These are phyloP conservation scores for Chlorociboria aeruginascens DNA, from an alignment of 495 filamentous ascomycete species.

Conservation along the genomic window DNA sequence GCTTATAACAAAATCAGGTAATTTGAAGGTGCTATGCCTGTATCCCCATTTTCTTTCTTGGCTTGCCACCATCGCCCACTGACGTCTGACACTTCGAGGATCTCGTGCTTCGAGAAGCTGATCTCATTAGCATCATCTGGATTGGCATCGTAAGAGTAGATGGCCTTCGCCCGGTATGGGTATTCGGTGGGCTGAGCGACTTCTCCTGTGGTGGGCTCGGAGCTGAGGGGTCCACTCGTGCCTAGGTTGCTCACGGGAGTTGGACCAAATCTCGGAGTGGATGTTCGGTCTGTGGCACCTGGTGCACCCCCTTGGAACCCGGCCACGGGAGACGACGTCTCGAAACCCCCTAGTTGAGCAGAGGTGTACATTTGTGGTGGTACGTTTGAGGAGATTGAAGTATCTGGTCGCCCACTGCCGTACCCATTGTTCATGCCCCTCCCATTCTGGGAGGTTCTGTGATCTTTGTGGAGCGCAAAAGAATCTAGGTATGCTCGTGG, in stretches of 20 bases:
- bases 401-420: constrained; percentile 58
- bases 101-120: constrained; percentile 91
- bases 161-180: constrained; percentile 93
- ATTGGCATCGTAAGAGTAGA: constrained; percentile 97
- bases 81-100: constrained; percentile 93
- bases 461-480: constrained; percentile 85
- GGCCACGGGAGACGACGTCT: constrained; percentile 87
- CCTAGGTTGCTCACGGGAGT: constrained; percentile 19
- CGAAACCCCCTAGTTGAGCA: constrained; percentile 86
- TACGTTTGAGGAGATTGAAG: constrained; percentile 55
- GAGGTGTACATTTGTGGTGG: constrained; percentile 97
- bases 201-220: constrained; percentile 40
- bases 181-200: constrained; percentile 81
- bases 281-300: constrained; percentile 35
- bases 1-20: constrained; percentile 89
- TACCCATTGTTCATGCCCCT: constrained; percentile 59
- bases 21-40: constrained; percentile 94
- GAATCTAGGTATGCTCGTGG: constrained; percentile 91
- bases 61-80: constrained; percentile 99
- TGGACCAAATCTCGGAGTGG: constrained; percentile 43
- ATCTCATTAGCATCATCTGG: constrained; percentile 98
- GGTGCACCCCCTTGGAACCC: constrained; percentile 23
- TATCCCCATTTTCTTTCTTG: constrained; percentile 86
- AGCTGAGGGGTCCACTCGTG: constrained; percentile 7
- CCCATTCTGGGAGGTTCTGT: constrained; percentile 41